Evolutionary conservation across 1,139 yeast species (phyloP).

Genomic region (Yamadazyma sp.): DNA sequence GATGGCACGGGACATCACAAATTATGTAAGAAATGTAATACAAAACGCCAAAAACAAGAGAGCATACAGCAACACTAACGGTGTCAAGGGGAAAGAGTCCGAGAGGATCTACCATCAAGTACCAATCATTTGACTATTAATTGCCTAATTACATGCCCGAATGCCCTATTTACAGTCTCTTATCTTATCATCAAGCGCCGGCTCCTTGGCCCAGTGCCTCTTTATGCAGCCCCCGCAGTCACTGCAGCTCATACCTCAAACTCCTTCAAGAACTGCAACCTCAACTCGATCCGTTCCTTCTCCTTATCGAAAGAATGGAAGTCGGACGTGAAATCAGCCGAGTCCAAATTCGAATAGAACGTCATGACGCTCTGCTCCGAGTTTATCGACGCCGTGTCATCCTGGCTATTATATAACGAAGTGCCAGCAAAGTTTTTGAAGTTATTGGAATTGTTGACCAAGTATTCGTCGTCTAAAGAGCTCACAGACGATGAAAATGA

Average conservation of each 20-base stretch:
- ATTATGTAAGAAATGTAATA: too few species aligned
- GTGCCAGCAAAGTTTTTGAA: conserved; percentile 37
- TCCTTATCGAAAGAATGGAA: conserved; percentile 24
- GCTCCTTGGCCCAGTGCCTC: too few species aligned
- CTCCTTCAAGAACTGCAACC: conserved; percentile 40
- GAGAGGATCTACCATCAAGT: too few species aligned
- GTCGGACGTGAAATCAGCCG: conserved; percentile 5
- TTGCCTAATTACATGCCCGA: neutral
- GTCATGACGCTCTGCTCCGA: conserved; percentile 22
- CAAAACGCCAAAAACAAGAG: too few species aligned
- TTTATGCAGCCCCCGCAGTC: too few species aligned
- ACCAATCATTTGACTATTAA: too few species aligned
- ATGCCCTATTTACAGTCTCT: neutral
- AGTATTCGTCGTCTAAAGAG: conserved; percentile 27
- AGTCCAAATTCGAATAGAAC: conserved; percentile 16
- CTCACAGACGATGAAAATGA: neutral
- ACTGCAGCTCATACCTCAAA: conserved; percentile 15
- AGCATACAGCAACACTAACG: too few species aligned
- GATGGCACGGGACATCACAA: too few species aligned
- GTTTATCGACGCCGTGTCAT: conserved; percentile 16
- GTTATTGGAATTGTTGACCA: conserved; percentile 24
- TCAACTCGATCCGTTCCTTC: conserved; percentile 37
- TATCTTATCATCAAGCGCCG: neutral
- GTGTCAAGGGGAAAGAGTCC: too few species aligned
- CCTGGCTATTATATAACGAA: conserved; percentile 16